Percentiles rank a stretch among this genome's conserved stretches.
phyloP scores from a whole-genome alignment of 1,284 basidiomycete species.

The Phlebopus sp. region DNA sequence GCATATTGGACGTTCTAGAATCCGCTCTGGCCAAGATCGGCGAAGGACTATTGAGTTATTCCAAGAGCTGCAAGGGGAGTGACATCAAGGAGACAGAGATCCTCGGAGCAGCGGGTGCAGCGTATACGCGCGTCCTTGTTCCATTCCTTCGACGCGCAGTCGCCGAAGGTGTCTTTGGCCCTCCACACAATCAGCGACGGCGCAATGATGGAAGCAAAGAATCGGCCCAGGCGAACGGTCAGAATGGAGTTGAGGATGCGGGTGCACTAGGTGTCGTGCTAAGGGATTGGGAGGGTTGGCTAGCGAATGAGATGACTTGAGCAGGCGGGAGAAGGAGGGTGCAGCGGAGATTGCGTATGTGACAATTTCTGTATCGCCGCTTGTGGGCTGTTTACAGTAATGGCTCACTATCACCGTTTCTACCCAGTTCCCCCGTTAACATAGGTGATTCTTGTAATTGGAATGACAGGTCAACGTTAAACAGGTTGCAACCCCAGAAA shows the following conservation, averaged over 20 bases:
- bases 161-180: slow-evolving; percentile 71
- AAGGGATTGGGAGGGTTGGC: slow-evolving; percentile 30
- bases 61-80: slow-evolving; percentile 22
- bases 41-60: slow-evolving; percentile 37
- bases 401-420: too few relatives aligned
- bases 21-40: slow-evolving; percentile 46
- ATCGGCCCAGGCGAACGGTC: slow-evolving; percentile 6
- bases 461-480: too few relatives aligned
- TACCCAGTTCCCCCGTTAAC: too few relatives aligned
- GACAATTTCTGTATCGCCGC: not conserved
- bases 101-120: slow-evolving; percentile 51
- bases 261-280: slow-evolving; percentile 7
- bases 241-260: not conserved
- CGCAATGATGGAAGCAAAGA: not conserved
- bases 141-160: slow-evolving; percentile 69
- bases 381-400: too few relatives aligned
- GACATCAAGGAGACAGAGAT: slow-evolving; percentile 34
- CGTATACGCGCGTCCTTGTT: slow-evolving; percentile 59
- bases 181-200: slow-evolving; percentile 12
- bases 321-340: not conserved
- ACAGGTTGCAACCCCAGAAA: too few relatives aligned
- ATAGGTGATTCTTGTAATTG: too few relatives aligned
- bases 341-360: too few relatives aligned
- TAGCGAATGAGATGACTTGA: slow-evolving; percentile 14
- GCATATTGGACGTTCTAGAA: slow-evolving; percentile 49